Base-by-base conservation (phyloP, 2,329 filamentous ascomycete species). In the Coniochaeta sp. region DNA sequence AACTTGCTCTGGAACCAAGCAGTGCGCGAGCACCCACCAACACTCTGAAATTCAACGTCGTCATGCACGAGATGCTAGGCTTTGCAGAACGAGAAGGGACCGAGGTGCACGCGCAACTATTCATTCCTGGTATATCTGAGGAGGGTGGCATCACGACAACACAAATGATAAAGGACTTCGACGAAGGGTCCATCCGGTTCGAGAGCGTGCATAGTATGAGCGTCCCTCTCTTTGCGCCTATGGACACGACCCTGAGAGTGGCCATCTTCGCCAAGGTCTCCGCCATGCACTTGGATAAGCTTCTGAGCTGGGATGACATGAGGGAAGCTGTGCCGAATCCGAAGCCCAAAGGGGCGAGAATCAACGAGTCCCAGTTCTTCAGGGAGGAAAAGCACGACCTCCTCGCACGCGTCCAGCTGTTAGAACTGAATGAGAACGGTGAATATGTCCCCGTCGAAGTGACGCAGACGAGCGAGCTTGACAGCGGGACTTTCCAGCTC, bases 161-260 rank as follows among this genome's bases (percentile, higher is more conserved):
- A 0, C 91, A 96, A 68, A 93, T 97, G 84, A 93, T 97, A 64
- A 88, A 83, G 63, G 91, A 91, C 60, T 99, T 99, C 68, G 93
- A 98, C 67, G 95, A 99, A 73, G 89, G 90, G 0, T 87, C 93
- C 0, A 87, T 99, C 60, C 88, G 90, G 4, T 99, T 99, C 66
- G 93, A 98, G 74, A 99, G 95, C 73, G 93, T 98, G 57, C 95
- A 99, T 78, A 96, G 91, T 73, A 96, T 99, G 91, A 96, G 91
- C 71, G 81, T 99, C 58, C 90, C 93, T 4, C 80, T 96, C 38
- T 89, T 88, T 50, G 89, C 88, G 55, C 85, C 91, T 1, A 84
- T 83, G 24, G 88, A 89, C 55, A 87, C 91, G 1, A 89, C 86
- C 26, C 75, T 99, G 59, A 86, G 95, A 59, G 89, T 96, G 9